A percentile compares a stretch with the other conserved stretches of the same genome.
Conservation (phyloP, 2,329 filamentous ascomycete genomes). For the Alternaria sp. region DNA sequence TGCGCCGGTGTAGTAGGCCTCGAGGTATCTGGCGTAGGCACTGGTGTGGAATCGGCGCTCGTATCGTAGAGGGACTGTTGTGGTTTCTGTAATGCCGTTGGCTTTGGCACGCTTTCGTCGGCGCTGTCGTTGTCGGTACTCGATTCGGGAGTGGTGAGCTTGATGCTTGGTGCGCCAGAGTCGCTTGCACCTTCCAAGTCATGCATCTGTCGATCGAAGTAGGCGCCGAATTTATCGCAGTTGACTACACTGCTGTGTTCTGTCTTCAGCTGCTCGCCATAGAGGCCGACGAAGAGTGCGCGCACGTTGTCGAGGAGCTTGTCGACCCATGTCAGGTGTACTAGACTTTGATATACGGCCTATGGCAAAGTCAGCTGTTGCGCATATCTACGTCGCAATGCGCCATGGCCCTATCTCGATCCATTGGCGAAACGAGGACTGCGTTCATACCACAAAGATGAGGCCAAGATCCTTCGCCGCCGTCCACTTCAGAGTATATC, state of each 20-base stretch:
- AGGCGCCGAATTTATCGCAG: constrained; percentile 80
- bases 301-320: constrained; percentile 94
- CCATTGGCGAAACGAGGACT: constrained; percentile 27
- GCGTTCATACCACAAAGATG: constrained; percentile 79
- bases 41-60: constrained; percentile 73
- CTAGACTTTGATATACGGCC: constrained; percentile 95
- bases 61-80: constrained; percentile 48
- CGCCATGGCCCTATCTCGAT: neutral
- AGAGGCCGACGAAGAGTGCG: constrained; percentile 88
- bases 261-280: constrained; percentile 84
- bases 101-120: constrained; percentile 59
- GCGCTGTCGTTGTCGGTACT: constrained; percentile 56
- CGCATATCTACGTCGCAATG: neutral
- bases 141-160: constrained; percentile 57
- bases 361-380: constrained; percentile 46
- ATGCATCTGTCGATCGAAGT: constrained; percentile 90
- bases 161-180: constrained; percentile 44
- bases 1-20: constrained; percentile 76
- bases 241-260: constrained; percentile 78
- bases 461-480: constrained; percentile 89
- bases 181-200: constrained; percentile 72
- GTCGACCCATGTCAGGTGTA: constrained; percentile 96
- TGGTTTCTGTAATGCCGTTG: constrained; percentile 58
- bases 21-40: constrained; percentile 75
- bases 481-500: constrained; percentile 94